phyloP scores from a whole-genome alignment of 129 eudicot species.

The Chrysanthemum lavandulifolium region DNA sequence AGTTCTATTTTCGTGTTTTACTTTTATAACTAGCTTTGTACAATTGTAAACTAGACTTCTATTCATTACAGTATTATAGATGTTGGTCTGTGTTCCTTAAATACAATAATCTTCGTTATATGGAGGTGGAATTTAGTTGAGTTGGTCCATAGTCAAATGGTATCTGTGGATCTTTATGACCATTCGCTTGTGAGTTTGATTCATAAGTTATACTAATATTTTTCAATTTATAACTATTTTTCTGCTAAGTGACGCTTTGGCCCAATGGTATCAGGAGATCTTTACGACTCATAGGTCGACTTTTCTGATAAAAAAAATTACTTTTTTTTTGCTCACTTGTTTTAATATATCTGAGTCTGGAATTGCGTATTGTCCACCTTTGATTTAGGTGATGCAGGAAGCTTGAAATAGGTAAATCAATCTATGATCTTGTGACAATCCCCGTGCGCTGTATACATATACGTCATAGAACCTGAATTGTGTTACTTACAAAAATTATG shows the following conservation, averaged over 20 bases:
- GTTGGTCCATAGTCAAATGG: not conserved
- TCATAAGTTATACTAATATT: not conserved
- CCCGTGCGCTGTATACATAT: too few relatives aligned
- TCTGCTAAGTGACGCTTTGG: not conserved
- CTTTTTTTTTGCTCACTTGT: not conserved
- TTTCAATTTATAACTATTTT: not conserved
- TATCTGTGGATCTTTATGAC: not conserved
- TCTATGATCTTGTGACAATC: too few relatives aligned
- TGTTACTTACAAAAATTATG: too few relatives aligned
- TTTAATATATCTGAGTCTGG: not conserved
- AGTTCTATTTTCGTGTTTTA: too few relatives aligned
- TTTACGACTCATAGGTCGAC: not conserved
- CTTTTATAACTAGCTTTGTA: not conserved
- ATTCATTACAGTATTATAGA: not conserved
- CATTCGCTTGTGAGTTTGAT: not conserved
- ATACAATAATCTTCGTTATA: not conserved
- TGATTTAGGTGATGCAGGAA: conserved; percentile 3
- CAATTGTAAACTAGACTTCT: not conserved
- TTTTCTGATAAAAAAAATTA: not conserved
- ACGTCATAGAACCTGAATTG: too few relatives aligned
- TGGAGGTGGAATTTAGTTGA: not conserved
- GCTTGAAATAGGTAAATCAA: too few relatives aligned
- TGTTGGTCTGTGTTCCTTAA: not conserved
- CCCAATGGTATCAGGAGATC: conserved; percentile 2
- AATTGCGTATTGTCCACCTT: not conserved